Evolutionary conservation across 2,329 filamentous ascomycete species (phyloP).

Genomic region (Cladophialophora yegresii): DNA sequence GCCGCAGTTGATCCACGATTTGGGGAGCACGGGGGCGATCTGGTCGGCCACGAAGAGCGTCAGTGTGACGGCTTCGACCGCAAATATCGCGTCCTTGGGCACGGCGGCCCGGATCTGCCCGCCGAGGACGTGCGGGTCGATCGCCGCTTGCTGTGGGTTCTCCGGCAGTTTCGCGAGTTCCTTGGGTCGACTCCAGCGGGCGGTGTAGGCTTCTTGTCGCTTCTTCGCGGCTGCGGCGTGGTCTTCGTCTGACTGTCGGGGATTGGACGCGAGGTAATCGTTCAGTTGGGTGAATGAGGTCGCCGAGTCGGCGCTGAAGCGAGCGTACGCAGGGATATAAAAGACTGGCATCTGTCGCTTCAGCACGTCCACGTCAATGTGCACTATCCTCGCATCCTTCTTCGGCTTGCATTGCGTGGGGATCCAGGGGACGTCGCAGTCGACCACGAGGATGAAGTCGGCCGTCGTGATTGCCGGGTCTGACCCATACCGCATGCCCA

Average conservation of each 20-base stretch:
- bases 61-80: constrained; percentile 76
- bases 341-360: constrained; percentile 74
- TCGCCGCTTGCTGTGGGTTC: constrained; percentile 58
- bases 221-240: constrained; percentile 40
- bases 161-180: constrained; percentile 56
- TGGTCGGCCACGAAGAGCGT: constrained; percentile 69
- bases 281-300: constrained; percentile 70
- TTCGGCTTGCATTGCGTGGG: constrained; percentile 69
- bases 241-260: constrained; percentile 41
- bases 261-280: constrained; percentile 57
- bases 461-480: constrained; percentile 73
- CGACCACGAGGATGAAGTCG: constrained; percentile 80
- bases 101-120: constrained; percentile 58
- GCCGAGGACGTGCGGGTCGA: constrained; percentile 62
- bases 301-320: constrained; percentile 67
- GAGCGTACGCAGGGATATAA: constrained; percentile 66
- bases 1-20: constrained; percentile 78
- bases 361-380: constrained; percentile 67
- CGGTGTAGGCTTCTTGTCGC: constrained; percentile 58
- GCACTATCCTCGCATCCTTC: constrained; percentile 60
- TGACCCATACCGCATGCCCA: constrained; percentile 72
- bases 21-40: constrained; percentile 66
- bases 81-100: constrained; percentile 70
- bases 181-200: constrained; percentile 62
- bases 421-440: constrained; percentile 94